Evolutionary conservation across 129 eudicot species (phyloP).

Genomic region (Flaveria sonorensis): DNA sequence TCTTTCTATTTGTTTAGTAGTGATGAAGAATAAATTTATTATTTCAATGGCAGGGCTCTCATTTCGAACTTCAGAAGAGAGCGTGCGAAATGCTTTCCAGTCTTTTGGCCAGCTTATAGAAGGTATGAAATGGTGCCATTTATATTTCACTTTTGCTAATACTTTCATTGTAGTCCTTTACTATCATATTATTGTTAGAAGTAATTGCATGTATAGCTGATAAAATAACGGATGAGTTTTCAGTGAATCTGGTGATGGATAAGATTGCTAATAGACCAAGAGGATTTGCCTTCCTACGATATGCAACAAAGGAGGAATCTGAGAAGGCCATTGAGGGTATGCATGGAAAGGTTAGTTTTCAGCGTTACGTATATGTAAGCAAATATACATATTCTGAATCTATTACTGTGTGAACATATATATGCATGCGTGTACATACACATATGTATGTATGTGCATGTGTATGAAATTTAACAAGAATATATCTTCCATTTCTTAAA

Average conservation of each 20-base stretch:
- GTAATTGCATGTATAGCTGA: neutral
- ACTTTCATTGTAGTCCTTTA: neutral
- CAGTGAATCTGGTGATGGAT: conserved; percentile 95
- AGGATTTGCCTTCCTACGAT: conserved; percentile 89
- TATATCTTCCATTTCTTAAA: neutral
- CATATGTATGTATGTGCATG: neutral
- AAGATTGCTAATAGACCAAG: conserved; percentile 87
- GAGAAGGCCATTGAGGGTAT: conserved; percentile 91
- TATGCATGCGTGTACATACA: neutral
- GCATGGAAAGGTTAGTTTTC: conserved; percentile 87
- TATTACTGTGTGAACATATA: neutral
- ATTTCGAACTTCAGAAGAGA: conserved; percentile 84
- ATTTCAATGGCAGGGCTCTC: conserved; percentile 70
- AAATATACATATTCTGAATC: neutral
- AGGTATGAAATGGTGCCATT: conserved; percentile 44
- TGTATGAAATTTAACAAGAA: neutral
- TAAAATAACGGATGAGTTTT: conserved; percentile 24
- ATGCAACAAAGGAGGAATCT: conserved; percentile 85
- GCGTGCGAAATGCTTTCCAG: conserved; percentile 77
- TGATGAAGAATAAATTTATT: conserved; percentile 12
- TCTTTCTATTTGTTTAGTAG: neutral
- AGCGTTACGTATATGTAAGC: neutral
- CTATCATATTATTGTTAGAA: conserved; percentile 6
- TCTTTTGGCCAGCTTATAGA: conserved; percentile 81
- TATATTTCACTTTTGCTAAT: conserved; percentile 13